Conservation (phyloP, 1,139 yeast genomes). For the Yueomyces sp. region DNA sequence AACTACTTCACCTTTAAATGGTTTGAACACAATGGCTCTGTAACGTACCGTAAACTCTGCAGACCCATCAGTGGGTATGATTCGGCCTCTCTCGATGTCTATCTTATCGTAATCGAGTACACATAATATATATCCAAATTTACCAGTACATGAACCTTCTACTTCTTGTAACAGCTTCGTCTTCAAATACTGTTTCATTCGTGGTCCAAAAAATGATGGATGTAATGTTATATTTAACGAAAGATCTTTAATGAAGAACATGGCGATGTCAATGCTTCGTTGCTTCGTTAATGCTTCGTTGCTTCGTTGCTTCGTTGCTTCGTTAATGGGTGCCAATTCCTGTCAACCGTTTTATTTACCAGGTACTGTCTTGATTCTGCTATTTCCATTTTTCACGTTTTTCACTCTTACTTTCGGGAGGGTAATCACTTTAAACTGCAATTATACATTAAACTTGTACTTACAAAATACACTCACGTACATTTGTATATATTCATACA, state of each 20-base stretch:
- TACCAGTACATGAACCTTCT: constrained; percentile 98
- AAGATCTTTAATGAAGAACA: constrained; percentile 60
- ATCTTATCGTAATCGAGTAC: constrained; percentile 90
- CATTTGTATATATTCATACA: too few relatives aligned
- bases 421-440: too few relatives aligned
- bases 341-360: too few relatives aligned
- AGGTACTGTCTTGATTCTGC: too few relatives aligned
- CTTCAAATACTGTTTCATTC: constrained; percentile 86
- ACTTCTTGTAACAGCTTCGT: constrained; percentile 88
- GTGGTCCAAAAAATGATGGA: constrained; percentile 96
- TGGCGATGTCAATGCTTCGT: constrained; percentile 4
- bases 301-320: too few relatives aligned
- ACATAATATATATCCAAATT: constrained; percentile 93
- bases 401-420: too few relatives aligned
- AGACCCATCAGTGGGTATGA: constrained; percentile 81
- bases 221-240: constrained; percentile 86
- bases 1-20: constrained; percentile 96
- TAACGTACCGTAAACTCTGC: constrained; percentile 96
- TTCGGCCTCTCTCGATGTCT: constrained; percentile 90
- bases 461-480: too few relatives aligned
- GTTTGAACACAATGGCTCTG: constrained; percentile 96
- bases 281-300: neutral
- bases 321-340: too few relatives aligned
- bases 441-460: too few relatives aligned
- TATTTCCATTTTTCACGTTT: too few relatives aligned